Evolutionary conservation across 768 basidiomycete species (phyloP).

Genomic region (Pholiota conissans): DNA sequence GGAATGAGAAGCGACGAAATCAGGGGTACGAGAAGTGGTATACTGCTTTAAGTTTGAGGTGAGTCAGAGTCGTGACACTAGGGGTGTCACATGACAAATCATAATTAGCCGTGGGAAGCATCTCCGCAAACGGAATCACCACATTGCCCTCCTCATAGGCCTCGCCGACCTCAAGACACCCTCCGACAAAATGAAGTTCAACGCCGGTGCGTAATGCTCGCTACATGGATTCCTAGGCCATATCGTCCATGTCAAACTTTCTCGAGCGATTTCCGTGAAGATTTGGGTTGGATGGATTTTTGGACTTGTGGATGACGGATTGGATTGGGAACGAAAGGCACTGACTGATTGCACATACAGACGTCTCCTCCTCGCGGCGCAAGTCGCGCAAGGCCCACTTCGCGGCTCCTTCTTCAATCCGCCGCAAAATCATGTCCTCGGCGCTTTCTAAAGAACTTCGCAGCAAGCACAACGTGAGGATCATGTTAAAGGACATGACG

Average conservation of each 20-base stretch:
- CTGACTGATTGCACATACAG: conserved; percentile 44
- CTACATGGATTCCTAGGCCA: conserved; percentile 17
- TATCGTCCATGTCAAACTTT: conserved; percentile 24
- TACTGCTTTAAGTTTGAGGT: no score
- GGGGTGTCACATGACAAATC: conserved; percentile 36
- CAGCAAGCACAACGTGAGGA: conserved; percentile 81
- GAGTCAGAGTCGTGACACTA: no score
- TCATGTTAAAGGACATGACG: conserved; percentile 12
- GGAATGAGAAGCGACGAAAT: neutral
- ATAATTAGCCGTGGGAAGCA: conserved; percentile 36
- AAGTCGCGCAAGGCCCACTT: conserved; percentile 99
- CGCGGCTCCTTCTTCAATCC: conserved; percentile 88
- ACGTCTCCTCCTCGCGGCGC: conserved; percentile 91
- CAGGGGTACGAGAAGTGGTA: no score
- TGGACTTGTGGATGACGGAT: conserved; percentile 42
- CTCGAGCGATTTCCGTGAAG: conserved; percentile 25
- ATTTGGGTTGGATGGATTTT: conserved; percentile 55
- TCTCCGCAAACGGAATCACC: conserved; percentile 17
- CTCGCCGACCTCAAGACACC: conserved; percentile 61
- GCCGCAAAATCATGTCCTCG: conserved; percentile 98
- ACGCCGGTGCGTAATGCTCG: conserved; percentile 65
- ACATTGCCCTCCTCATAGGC: conserved; percentile 42
- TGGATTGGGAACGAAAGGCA: conserved; percentile 20
- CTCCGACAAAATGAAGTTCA: conserved; percentile 70
- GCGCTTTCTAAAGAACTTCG: conserved; percentile 94